Base-by-base conservation (phyloP, 768 basidiomycete genomes). In the Podaxis pistillaris region DNA sequence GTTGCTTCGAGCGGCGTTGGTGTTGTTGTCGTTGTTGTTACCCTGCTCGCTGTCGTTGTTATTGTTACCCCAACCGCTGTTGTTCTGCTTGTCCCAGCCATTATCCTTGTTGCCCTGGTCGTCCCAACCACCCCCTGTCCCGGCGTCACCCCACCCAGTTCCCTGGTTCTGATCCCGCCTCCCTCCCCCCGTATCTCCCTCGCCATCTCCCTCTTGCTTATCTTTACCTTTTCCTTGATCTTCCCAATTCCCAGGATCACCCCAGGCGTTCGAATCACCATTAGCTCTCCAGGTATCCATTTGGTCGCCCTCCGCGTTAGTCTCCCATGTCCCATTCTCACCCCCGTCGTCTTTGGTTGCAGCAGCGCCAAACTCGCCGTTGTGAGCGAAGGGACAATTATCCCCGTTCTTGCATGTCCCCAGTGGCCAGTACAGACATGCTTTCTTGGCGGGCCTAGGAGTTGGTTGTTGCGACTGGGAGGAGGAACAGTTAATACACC, bases 331-430 rank as follows among this genome's bases (percentile, higher is more conserved):
- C 56, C 62, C 44, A 15, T 36, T 19, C 30, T 49, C 46, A 24
- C 28, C 28, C 44, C 15, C 17, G 30, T 6, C n/a, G 22, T 7
- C 38, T 37, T 24, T 24, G 26, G 15, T 19, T 33, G 33, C 33
- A 12, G 38, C n/a, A 9, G 38, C 50, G 3, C 54, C 61, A 50
- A 37, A 41, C 38, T 56, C 68, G 11, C 71, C 70, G 2, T 68
- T 56, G 47, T 79, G 78, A 17, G 64, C 62, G 58, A 70, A 81
- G 24, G 76, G 75, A 60, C 79, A 81, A 11, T 61, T 44, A 26
- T 68, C 70, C 17, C 77, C 78, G 63, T 81, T 79, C 15, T 68
- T 73, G 65, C 79, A 81, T 46, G 66, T 77, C 12, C 78, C 76
- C 15, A 72, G 60, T 7, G 73, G 70, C 63, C 74, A 79, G 58